Evolutionary conservation across 2,329 filamentous ascomycete genomes (phyloP).

Genomic region (Cercospora sojina): DNA sequence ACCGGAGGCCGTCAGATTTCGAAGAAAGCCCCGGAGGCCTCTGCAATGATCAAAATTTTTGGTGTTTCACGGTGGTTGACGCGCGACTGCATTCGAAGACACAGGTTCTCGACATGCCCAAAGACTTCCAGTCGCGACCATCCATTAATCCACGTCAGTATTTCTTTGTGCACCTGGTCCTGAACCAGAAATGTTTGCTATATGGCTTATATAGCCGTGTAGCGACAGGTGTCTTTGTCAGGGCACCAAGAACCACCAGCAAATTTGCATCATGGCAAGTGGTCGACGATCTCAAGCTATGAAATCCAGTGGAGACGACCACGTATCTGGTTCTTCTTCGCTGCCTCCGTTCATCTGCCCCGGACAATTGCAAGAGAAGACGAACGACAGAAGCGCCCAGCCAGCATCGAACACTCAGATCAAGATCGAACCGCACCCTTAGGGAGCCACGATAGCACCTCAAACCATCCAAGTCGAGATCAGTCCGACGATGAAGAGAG

Average conservation of each 20-base stretch:
- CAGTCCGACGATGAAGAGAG: neutral
- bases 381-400: neutral
- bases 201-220: neutral
- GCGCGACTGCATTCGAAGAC: neutral
- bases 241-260: neutral
- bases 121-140: neutral
- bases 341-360: neutral
- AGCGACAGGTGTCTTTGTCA: neutral
- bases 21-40: neutral
- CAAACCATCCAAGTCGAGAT: neutral
- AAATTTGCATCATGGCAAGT: neutral
- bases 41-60: neutral
- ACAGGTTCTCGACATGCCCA: neutral
- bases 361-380: too few species aligned
- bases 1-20: neutral
- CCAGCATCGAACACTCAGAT: neutral
- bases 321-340: neutral
- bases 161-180: neutral
- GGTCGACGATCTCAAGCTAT: neutral
- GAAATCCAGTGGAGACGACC: neutral
- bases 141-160: neutral
- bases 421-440: neutral
- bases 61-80: neutral
- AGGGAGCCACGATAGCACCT: neutral
- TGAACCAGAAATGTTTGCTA: neutral